These are phyloP conservation scores for Boletus subcaerulescens DNA, from an alignment of 768 basidiomycete genomes.

Conservation along the genomic window DNA sequence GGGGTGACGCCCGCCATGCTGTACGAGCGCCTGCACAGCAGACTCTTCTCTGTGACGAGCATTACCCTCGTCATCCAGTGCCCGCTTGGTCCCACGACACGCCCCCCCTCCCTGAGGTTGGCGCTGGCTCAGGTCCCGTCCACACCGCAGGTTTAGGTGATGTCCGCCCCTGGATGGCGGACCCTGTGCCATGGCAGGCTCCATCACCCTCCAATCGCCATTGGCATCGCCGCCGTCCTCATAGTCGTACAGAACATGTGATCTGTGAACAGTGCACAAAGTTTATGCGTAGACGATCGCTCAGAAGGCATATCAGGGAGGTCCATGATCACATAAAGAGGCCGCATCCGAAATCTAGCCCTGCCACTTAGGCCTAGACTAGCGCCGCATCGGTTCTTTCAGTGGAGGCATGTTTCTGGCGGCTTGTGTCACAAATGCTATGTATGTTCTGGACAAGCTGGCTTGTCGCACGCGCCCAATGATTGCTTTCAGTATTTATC, in stretches of 20 bases:
- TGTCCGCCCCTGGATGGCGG: neutral
- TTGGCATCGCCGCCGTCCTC: neutral
- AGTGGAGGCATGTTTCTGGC: neutral
- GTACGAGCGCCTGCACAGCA: slow-evolving; percentile 17
- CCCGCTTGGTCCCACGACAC: neutral
- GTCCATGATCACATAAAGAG: slow-evolving; percentile 20
- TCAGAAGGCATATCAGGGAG: slow-evolving; percentile 18
- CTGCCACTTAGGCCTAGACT: neutral
- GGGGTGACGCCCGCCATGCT: slow-evolving; percentile 15
- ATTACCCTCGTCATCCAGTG: neutral
- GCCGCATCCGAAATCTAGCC: neutral
- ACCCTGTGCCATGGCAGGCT: slow-evolving; percentile 1
- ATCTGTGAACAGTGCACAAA: slow-evolving; percentile 12
- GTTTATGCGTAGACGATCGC: slow-evolving; percentile 14
- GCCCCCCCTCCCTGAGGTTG: neutral
- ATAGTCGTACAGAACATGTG: neutral
- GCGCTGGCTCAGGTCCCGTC: neutral
- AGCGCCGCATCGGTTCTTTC: neutral
- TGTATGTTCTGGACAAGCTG: neutral
- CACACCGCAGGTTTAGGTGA: neutral
- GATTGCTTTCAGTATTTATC: neutral
- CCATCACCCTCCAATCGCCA: slow-evolving; percentile 1
- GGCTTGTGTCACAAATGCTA: neutral
- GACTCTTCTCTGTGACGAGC: neutral
- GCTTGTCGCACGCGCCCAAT: neutral